phyloP scores from a whole-genome alignment of 345 rosid genomes.

The Eucalyptus cloeziana region DNA sequence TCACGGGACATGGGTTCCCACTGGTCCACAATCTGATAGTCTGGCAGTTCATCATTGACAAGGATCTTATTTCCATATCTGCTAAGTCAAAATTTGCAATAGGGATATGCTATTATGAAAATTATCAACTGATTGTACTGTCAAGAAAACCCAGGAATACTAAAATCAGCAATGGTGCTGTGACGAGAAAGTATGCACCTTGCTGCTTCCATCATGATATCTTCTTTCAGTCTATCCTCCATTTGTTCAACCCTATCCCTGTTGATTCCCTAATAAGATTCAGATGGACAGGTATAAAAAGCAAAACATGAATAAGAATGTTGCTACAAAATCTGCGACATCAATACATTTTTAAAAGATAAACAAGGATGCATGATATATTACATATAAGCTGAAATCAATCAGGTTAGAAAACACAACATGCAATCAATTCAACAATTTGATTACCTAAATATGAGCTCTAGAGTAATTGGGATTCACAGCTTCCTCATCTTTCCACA shows the following conservation, averaged over 20 bases:
- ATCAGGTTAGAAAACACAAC: not conserved
- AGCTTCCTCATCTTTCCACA: not conserved
- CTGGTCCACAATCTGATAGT: slow-evolving; percentile 98
- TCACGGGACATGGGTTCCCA: slow-evolving; percentile 88
- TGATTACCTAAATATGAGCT: not conserved
- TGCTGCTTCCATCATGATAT: slow-evolving; percentile 80
- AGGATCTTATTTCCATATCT: slow-evolving; percentile 97
- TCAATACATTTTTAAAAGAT: not conserved
- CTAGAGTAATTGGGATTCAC: not conserved
- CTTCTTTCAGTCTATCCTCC: slow-evolving; percentile 91
- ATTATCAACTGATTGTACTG: not conserved
- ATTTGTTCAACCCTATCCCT: slow-evolving; percentile 88
- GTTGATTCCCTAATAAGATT: slow-evolving; percentile 61
- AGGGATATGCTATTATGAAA: not conserved
- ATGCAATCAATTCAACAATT: not conserved
- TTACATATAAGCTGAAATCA: not conserved
- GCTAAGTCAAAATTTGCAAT: slow-evolving; percentile 19
- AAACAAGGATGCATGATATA: not conserved
- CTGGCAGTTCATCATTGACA: slow-evolving; percentile 96
- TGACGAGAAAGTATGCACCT: slow-evolving; percentile 29
- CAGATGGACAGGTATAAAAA: not conserved
- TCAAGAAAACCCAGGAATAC: not conserved
- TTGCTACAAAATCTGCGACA: not conserved
- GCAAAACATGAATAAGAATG: not conserved
- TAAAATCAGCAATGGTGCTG: not conserved